A percentile compares a stretch with the other conserved stretches of the same genome.
Evolutionary conservation across 1,284 basidiomycete species (phyloP).

Genomic region (Naganishia cerealis): DNA sequence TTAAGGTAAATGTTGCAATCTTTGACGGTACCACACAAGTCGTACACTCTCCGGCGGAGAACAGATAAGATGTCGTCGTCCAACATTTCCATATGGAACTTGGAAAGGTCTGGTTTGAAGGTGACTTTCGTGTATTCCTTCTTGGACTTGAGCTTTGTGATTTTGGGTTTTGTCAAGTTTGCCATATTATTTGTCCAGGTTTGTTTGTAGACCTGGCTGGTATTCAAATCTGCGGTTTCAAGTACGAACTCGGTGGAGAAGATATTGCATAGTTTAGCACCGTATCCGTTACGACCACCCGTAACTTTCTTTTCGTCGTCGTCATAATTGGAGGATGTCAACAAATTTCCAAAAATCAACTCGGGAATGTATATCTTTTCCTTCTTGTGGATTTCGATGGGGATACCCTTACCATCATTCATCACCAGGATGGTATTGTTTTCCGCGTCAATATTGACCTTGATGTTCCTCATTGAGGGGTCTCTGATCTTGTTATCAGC

Average conservation of each 20-base stretch:
- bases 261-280: conserved; percentile 97
- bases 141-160: too few species aligned
- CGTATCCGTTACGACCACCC: conserved; percentile 97
- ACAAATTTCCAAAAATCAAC: conserved; percentile 92
- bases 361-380: conserved; percentile 97
- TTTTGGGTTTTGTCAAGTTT: too few species aligned
- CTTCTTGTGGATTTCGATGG: conserved; percentile 89
- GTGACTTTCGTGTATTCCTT: conserved; percentile 96
- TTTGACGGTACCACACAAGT: conserved; percentile 91
- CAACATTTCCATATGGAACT: conserved; percentile 90
- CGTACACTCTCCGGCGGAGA: conserved; percentile 91
- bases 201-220: too few species aligned
- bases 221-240: conserved; percentile 90
- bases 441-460: conserved; percentile 81
- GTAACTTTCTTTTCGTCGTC: conserved; percentile 98
- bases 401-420: conserved; percentile 96
- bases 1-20: conserved; percentile 95
- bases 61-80: conserved; percentile 89
- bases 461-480: conserved; percentile 79
- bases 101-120: conserved; percentile 86
- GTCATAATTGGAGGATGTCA: conserved; percentile 97
- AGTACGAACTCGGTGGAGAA: conserved; percentile 95
- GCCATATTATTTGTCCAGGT: too few species aligned
- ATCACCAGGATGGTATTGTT: conserved; percentile 83
- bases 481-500: conserved; percentile 99